phyloP scores from a whole-genome alignment of 2,329 filamentous ascomycete genomes.

The Xylariaceae sp. region DNA sequence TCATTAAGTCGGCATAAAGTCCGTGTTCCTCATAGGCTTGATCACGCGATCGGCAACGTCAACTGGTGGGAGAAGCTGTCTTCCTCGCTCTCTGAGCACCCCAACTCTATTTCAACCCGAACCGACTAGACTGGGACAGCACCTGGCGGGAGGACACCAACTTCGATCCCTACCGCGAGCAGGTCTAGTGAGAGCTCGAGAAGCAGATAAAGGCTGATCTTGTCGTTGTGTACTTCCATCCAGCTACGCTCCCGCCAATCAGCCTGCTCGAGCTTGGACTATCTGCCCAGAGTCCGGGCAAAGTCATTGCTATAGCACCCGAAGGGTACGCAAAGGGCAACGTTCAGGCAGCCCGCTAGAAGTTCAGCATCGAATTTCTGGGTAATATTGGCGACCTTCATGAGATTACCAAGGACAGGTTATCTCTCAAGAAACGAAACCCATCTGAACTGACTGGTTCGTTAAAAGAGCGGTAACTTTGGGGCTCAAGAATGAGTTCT shows the following conservation, averaged over 20 bases:
- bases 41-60: background rate
- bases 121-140: conserved; percentile 9
- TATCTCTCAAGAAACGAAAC: too few species aligned
- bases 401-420: too few species aligned
- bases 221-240: conserved; percentile 22
- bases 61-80: conserved; percentile 9
- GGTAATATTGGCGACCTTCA: too few species aligned
- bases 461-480: too few species aligned
- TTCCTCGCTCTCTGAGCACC: background rate
- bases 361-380: too few species aligned
- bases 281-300: conserved; percentile 11
- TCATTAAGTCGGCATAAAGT: background rate
- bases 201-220: conserved; percentile 20
- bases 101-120: conserved; percentile 7
- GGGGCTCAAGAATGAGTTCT: too few species aligned
- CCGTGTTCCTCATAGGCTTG: background rate
- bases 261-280: conserved; percentile 24
- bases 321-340: too few species aligned
- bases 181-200: conserved; percentile 23
- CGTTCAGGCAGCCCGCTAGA: too few species aligned
- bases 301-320: conserved; percentile 1
- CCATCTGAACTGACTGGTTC: too few species aligned
- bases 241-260: conserved; percentile 13
- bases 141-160: conserved; percentile 9
- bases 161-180: conserved; percentile 9